These are phyloP conservation scores for Hemileccinum rubropunctum DNA, from an alignment of 768 basidiomycete genomes.

Conservation along the genomic window DNA sequence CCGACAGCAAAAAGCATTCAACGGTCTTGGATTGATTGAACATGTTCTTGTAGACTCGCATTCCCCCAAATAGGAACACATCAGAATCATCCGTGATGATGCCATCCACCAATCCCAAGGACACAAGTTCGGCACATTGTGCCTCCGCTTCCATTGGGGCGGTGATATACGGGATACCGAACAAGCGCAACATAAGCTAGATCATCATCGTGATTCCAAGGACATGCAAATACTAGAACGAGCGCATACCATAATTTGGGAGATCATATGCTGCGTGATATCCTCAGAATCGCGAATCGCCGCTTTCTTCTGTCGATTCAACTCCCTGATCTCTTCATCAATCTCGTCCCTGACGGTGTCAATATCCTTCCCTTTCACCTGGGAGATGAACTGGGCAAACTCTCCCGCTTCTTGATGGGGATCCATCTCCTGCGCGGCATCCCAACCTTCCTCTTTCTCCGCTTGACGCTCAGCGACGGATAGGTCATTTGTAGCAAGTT, in stretches of 20 bases:
- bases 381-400: constrained; percentile 89
- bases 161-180: constrained; percentile 97
- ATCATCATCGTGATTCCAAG: constrained; percentile 5
- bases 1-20: constrained; percentile 86
- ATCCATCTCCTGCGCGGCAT: constrained; percentile 86
- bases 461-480: constrained; percentile 22
- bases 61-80: constrained; percentile 95
- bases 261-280: constrained; percentile 91
- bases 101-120: constrained; percentile 86
- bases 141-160: constrained; percentile 99
- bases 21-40: constrained; percentile 99
- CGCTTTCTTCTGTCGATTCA: constrained; percentile 82
- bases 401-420: constrained; percentile 77
- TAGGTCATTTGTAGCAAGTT: background rate
- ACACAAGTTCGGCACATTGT: constrained; percentile 90
- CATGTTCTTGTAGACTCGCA: constrained; percentile 98
- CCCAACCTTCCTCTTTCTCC: constrained; percentile 53
- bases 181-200: constrained; percentile 86
- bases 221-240: background rate
- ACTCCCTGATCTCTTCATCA: constrained; percentile 80
- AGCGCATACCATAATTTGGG: constrained; percentile 66
- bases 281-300: constrained; percentile 95
- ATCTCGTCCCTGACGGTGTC: constrained; percentile 84
- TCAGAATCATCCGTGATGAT: constrained; percentile 99
- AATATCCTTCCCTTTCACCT: constrained; percentile 84